These are phyloP conservation scores for Suillus paluster DNA, from an alignment of 768 basidiomycete species.

Conservation along the genomic window DNA sequence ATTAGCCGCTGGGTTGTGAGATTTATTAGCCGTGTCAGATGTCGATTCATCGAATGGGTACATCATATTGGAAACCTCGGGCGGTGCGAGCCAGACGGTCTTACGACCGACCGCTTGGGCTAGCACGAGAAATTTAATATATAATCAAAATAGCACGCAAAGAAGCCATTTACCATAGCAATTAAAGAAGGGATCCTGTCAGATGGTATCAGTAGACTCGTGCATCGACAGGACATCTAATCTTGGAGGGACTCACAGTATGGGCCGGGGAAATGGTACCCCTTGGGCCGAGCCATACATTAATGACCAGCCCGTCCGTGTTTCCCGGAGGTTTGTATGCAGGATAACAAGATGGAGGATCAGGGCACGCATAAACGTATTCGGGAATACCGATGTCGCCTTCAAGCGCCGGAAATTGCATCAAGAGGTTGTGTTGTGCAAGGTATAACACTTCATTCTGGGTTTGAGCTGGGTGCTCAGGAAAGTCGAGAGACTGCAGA, in stretches of 20 bases:
- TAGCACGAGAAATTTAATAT: constrained; percentile 32
- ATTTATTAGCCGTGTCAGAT: constrained; percentile 15
- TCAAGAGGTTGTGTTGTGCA: constrained; percentile 87
- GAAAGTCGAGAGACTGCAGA: constrained; percentile 48
- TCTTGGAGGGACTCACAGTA: constrained; percentile 56
- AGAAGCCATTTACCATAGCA: constrained; percentile 67
- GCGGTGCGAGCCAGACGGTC: constrained; percentile 91
- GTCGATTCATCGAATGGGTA: constrained; percentile 48
- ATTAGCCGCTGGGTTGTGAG: constrained; percentile 45
- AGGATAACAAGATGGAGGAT: constrained; percentile 45
- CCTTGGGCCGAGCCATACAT: constrained; percentile 82
- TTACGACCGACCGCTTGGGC: constrained; percentile 91
- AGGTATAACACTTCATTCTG: constrained; percentile 63
- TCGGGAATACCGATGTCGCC: constrained; percentile 86
- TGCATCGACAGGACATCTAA: constrained; percentile 13
- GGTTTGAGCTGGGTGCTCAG: constrained; percentile 18
- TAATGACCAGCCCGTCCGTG: constrained; percentile 67
- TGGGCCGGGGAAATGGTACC: constrained; percentile 90
- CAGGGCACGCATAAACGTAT: constrained; percentile 75
- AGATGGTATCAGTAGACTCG: constrained; percentile 10
- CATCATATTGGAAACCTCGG: constrained; percentile 59
- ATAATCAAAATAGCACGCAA: constrained; percentile 8
- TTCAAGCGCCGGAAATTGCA: constrained; percentile 80
- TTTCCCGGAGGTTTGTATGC: constrained; percentile 68
- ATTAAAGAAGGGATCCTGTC: constrained; percentile 92